Evolutionary conservation across 441 rosid species (phyloP).

Genomic region (Breynia disticha): DNA sequence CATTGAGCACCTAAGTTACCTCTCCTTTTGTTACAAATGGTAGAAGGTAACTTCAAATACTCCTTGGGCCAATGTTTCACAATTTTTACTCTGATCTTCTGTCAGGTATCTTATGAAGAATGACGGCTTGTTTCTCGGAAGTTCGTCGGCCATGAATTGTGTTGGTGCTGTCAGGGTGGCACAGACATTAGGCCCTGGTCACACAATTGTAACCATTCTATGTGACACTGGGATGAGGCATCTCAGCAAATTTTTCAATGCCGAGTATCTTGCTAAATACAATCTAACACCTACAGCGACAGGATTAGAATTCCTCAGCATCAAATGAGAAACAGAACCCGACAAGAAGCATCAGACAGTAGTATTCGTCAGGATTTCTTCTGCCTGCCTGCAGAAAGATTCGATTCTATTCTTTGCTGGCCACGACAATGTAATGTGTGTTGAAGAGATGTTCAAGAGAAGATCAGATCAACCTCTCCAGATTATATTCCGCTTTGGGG

Average conservation of each 20-base stretch:
- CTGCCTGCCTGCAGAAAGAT: not conserved
- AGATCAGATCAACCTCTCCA: slow-evolving; percentile 1
- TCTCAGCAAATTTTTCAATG: slow-evolving; percentile 70
- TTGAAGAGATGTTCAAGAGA: not conserved
- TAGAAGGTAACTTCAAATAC: too few species aligned
- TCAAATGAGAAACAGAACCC: slow-evolving; percentile 19
- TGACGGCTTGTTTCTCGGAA: slow-evolving; percentile 87
- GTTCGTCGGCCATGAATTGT: slow-evolving; percentile 97
- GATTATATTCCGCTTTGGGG: slow-evolving; percentile 1
- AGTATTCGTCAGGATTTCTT: not conserved
- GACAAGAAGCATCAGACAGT: slow-evolving; percentile 1
- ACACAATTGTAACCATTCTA: slow-evolving; percentile 73
- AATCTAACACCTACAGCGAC: slow-evolving; percentile 62
- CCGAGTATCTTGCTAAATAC: slow-evolving; percentile 45
- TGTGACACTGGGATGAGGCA: slow-evolving; percentile 95
- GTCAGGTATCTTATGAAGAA: slow-evolving; percentile 75
- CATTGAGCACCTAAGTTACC: too few species aligned
- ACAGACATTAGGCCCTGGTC: slow-evolving; percentile 72
- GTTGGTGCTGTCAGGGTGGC: slow-evolving; percentile 92
- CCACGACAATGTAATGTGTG: not conserved
- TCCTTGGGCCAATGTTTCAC: too few species aligned
- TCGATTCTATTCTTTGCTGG: slow-evolving; percentile 5
- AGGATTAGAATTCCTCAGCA: slow-evolving; percentile 61
- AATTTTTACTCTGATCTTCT: not conserved
- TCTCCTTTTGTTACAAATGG: too few species aligned